phyloP scores from a whole-genome alignment of 192 early-diverging fungal genomes.

The Thamnidium elegans region DNA sequence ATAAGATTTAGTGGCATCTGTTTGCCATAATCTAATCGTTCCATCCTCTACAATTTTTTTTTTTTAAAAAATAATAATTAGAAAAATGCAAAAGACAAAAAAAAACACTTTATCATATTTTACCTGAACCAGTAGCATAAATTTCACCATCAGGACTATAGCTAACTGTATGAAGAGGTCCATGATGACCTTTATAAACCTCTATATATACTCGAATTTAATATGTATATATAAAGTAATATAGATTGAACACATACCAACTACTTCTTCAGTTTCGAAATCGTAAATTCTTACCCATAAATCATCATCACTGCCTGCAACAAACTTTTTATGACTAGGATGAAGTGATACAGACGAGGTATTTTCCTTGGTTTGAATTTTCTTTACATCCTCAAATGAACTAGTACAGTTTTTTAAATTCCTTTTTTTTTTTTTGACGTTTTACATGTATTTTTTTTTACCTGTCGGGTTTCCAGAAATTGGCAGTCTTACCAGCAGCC shows the following conservation, averaged over 20 bases:
- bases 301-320: constrained; percentile 77
- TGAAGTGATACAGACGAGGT: constrained; percentile 82
- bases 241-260: constrained; percentile 35
- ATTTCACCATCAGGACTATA: constrained; percentile 91
- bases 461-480: constrained; percentile 71
- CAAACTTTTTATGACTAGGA: constrained; percentile 73
- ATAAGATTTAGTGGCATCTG: constrained; percentile 73
- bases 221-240: neutral
- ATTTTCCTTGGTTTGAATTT: constrained; percentile 58
- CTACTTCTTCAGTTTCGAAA: constrained; percentile 70
- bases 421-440: neutral
- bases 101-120: neutral
- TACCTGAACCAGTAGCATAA: constrained; percentile 82
- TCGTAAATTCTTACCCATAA: constrained; percentile 85
- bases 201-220: constrained; percentile 32
- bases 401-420: constrained; percentile 10
- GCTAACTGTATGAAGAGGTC: constrained; percentile 83
- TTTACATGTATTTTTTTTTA: constrained; percentile 36
- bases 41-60: constrained; percentile 82
- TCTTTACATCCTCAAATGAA: constrained; percentile 41
- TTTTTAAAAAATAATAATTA: too few species aligned
- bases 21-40: constrained; percentile 89
- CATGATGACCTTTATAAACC: constrained; percentile 89
- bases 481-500: constrained; percentile 72
- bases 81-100: too few species aligned